Conservation (phyloP, 345 rosid genomes). For the Eucalyptus urophylla region DNA sequence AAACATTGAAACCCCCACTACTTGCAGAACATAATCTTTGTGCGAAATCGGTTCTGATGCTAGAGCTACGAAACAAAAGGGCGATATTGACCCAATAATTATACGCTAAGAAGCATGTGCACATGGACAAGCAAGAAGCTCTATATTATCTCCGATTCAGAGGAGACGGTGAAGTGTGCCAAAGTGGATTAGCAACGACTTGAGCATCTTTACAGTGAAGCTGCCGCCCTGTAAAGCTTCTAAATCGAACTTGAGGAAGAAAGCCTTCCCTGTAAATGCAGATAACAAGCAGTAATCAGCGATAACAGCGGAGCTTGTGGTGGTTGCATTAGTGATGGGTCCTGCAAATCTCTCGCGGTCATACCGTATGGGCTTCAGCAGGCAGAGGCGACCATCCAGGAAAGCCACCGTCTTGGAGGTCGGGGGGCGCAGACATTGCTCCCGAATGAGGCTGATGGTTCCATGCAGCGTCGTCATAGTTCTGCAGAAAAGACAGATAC, state of each 20-base stretch:
- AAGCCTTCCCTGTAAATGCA: neutral
- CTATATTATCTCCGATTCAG: neutral
- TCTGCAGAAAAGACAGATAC: neutral
- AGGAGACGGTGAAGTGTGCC: neutral
- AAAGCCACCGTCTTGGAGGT: neutral
- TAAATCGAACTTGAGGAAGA: neutral
- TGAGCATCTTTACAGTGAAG: neutral
- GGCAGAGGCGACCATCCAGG: neutral
- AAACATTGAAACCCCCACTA: neutral
- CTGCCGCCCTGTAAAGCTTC: neutral
- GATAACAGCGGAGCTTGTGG: neutral
- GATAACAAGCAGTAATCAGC: neutral
- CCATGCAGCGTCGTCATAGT: conserved; percentile 5
- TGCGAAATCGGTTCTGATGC: neutral
- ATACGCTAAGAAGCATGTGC: neutral
- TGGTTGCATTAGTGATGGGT: neutral
- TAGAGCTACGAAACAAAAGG: neutral
- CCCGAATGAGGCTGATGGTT: conserved; percentile 4
- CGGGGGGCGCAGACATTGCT: neutral
- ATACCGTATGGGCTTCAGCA: neutral
- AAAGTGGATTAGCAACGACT: neutral
- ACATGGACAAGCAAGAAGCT: neutral
- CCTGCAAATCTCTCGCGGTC: neutral
- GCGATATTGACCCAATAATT: neutral
- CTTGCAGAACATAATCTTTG: neutral